Conservation (phyloP, 140 eudicot species). For the Flaveria floridana region DNA sequence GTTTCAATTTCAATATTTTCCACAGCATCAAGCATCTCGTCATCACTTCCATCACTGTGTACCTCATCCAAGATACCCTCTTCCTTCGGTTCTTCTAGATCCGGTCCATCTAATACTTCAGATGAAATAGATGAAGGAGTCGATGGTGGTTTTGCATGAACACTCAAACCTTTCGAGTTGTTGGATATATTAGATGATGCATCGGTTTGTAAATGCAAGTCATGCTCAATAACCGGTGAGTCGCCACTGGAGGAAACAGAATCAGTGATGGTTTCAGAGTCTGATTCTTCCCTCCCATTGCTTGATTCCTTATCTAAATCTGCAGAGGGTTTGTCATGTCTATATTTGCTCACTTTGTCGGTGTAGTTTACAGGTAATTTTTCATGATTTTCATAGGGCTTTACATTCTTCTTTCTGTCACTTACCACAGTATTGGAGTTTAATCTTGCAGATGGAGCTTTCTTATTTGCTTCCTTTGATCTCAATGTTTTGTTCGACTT, state of each 20-base stretch:
- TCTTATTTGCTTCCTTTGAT: slow-evolving; percentile 45
- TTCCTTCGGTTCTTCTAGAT: slow-evolving; percentile 44
- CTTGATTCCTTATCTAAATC: slow-evolving; percentile 42
- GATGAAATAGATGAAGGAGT: slow-evolving; percentile 62
- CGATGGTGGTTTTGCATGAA: slow-evolving; percentile 58
- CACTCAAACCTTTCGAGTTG: slow-evolving; percentile 39
- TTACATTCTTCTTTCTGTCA: slow-evolving; percentile 43
- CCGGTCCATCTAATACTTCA: slow-evolving; percentile 46
- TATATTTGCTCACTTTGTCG: slow-evolving; percentile 46
- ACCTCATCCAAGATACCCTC: slow-evolving; percentile 42
- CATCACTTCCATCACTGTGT: slow-evolving; percentile 50
- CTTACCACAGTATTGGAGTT: slow-evolving; percentile 36
- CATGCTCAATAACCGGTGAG: slow-evolving; percentile 52
- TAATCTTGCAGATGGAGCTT: slow-evolving; percentile 34
- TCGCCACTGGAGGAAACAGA: slow-evolving; percentile 66
- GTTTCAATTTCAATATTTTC: slow-evolving; percentile 41
- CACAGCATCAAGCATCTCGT: slow-evolving; percentile 36
- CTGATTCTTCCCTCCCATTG: slow-evolving; percentile 70
- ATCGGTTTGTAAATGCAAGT: slow-evolving; percentile 37
- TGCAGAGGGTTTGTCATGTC: slow-evolving; percentile 35
- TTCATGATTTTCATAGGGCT: slow-evolving; percentile 52
- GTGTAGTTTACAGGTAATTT: slow-evolving; percentile 50
- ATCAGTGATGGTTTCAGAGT: slow-evolving; percentile 68
- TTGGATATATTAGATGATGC: slow-evolving; percentile 32
- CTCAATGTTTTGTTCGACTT: slow-evolving; percentile 40